Conservation (phyloP, 2,329 filamentous ascomycete species). For the Didymella sp. region DNA sequence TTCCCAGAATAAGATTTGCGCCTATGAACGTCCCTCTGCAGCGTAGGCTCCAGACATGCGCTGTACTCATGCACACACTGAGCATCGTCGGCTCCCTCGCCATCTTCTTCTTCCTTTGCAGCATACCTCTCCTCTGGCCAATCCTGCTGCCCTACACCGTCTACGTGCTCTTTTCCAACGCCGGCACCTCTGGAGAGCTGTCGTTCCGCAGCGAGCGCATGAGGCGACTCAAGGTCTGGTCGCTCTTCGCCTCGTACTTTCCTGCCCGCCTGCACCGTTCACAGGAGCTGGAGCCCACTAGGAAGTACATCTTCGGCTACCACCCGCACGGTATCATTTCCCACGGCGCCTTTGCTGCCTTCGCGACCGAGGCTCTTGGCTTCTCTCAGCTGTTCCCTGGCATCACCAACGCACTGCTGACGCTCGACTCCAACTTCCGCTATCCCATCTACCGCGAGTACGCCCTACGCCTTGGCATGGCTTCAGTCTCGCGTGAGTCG, state of each 20-base stretch:
- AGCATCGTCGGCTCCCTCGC: constrained; percentile 64
- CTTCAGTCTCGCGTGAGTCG: constrained; percentile 87
- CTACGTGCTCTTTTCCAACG: constrained; percentile 80
- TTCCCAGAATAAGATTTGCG: constrained; percentile 76
- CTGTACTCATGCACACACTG: constrained; percentile 59
- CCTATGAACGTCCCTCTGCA: constrained; percentile 73
- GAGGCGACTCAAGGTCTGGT: constrained; percentile 79
- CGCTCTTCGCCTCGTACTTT: constrained; percentile 89
- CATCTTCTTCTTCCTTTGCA: constrained; percentile 87
- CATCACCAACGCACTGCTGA: constrained; percentile 91
- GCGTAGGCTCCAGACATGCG: constrained; percentile 58
- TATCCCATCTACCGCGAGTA: constrained; percentile 95
- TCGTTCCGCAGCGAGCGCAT: constrained; percentile 76
- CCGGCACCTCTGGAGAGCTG: constrained; percentile 76
- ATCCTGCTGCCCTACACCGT: constrained; percentile 78
- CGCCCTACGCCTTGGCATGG: constrained; percentile 84
- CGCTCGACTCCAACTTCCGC: constrained; percentile 94
- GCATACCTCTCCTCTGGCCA: constrained; percentile 92
- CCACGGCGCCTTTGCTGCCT: constrained; percentile 92
- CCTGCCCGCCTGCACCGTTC: constrained; percentile 88
- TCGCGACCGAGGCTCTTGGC: constrained; percentile 86
- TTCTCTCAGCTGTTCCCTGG: constrained; percentile 89
- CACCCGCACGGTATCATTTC: constrained; percentile 98
- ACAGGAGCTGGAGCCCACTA: constrained; percentile 74
- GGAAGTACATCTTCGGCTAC: constrained; percentile 97